Conservation (phyloP, 805 yeast genomes). For the Metschnikowia vanudenii region DNA sequence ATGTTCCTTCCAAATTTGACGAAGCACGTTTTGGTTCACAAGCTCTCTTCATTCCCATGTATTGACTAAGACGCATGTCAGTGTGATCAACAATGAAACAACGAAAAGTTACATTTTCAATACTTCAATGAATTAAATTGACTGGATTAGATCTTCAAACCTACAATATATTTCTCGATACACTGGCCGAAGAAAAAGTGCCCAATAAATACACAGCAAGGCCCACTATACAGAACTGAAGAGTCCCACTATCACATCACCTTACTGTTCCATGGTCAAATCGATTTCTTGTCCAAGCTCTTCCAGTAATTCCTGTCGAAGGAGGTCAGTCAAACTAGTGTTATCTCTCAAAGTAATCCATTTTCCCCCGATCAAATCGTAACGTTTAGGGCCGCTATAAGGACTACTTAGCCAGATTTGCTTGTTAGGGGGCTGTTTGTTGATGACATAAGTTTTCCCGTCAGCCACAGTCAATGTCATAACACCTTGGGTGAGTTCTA, state of each 20-base stretch:
- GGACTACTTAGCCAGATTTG: constrained; percentile 97
- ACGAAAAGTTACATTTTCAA: too few relatives aligned
- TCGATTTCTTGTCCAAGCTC: constrained; percentile 25
- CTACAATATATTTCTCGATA: neutral
- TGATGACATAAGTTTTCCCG: constrained; percentile 84
- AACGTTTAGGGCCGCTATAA: constrained; percentile 80
- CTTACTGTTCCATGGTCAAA: constrained; percentile 15
- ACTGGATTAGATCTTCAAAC: too few relatives aligned
- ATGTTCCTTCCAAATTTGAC: too few relatives aligned
- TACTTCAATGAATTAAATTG: too few relatives aligned
- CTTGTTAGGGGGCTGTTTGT: constrained; percentile 96
- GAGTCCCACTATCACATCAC: neutral
- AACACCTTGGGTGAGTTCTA: constrained; percentile 85
- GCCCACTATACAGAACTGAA: neutral
- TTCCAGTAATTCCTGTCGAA: constrained; percentile 31
- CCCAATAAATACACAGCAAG: constrained; percentile 2
- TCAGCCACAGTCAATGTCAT: constrained; percentile 69
- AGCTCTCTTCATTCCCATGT: too few relatives aligned
- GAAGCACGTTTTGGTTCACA: too few relatives aligned
- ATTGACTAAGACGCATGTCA: too few relatives aligned
- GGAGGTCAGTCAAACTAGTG: constrained; percentile 32
- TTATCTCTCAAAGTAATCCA: constrained; percentile 82
- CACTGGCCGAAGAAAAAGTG: neutral
- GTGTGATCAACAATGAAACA: too few relatives aligned
- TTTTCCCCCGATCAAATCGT: constrained; percentile 63